Conservation (phyloP, 2,329 filamentous ascomycete species). For the Zasmidium cellare region DNA sequence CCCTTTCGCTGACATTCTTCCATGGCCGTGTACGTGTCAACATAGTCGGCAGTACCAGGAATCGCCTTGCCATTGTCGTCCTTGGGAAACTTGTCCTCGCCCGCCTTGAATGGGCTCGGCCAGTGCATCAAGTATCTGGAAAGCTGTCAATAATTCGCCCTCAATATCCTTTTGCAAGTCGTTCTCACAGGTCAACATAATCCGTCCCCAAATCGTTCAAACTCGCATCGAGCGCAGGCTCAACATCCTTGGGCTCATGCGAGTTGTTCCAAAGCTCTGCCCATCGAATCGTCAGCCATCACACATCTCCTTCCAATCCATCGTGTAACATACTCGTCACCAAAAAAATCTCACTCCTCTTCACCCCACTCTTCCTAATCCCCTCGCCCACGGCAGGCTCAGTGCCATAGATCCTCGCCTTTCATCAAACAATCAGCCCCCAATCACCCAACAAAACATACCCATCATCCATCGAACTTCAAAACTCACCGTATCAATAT, state of each 20-base stretch:
- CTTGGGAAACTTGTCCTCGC: constrained; percentile 50
- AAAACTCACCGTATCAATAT: constrained; percentile 48
- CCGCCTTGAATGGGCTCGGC: constrained; percentile 55
- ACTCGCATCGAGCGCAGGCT: constrained; percentile 58
- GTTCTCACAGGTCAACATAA: constrained; percentile 69
- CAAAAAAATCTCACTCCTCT: constrained; percentile 65
- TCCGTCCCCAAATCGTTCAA: constrained; percentile 63
- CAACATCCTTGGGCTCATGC: constrained; percentile 62
- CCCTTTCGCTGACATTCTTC: constrained; percentile 33
- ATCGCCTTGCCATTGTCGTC: constrained; percentile 42
- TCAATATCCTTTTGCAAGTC: too few relatives aligned
- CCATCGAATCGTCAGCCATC: neutral
- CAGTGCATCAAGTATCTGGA: constrained; percentile 73
- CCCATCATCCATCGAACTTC: too few relatives aligned
- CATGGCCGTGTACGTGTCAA: constrained; percentile 54
- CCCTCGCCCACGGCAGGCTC: constrained; percentile 66
- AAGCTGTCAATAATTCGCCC: too few relatives aligned
- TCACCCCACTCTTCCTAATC: constrained; percentile 63
- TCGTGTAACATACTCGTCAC: constrained; percentile 67
- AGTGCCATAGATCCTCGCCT: constrained; percentile 47
- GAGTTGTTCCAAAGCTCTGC: constrained; percentile 51
- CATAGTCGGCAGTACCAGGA: constrained; percentile 48
- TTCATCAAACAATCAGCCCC: too few relatives aligned
- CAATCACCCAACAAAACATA: too few relatives aligned
- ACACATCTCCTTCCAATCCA: too few relatives aligned